These are phyloP conservation scores for Thelonectria discophora DNA, from an alignment of 2,329 filamentous ascomycete species.

Conservation along the genomic window DNA sequence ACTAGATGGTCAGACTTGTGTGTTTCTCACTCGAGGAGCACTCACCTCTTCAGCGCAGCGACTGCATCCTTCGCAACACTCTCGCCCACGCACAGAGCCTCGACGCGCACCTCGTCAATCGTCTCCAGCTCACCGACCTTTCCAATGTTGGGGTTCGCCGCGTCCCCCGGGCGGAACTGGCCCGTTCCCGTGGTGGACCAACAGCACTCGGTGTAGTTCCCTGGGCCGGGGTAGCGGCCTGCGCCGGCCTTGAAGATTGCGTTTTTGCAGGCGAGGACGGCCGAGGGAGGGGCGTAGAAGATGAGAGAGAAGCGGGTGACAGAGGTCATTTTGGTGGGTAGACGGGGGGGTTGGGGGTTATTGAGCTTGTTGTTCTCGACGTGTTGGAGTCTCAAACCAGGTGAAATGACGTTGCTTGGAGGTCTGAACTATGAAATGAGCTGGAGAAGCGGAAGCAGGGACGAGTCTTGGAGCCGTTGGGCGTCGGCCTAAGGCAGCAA, in stretches of 20 bases:
- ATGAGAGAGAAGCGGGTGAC: conserved; percentile 49
- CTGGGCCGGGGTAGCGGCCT: conserved; percentile 57
- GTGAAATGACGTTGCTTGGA: background rate
- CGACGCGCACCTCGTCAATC: conserved; percentile 67
- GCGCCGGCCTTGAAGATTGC: conserved; percentile 65
- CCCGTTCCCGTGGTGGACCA: conserved; percentile 63
- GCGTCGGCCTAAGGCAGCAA: conserved; percentile 5
- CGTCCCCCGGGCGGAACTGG: conserved; percentile 70
- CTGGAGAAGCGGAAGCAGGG: background rate
- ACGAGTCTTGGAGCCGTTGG: too few relatives aligned
- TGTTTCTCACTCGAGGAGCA: background rate
- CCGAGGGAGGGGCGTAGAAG: conserved; percentile 57
- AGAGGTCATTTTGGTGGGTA: conserved; percentile 1
- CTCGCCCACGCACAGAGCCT: conserved; percentile 68
- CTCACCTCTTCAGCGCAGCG: conserved; percentile 70
- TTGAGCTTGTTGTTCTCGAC: too few relatives aligned
- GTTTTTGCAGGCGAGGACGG: conserved; percentile 57
- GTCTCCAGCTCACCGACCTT: conserved; percentile 64
- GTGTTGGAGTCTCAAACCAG: too few relatives aligned
- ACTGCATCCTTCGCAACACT: conserved; percentile 66
- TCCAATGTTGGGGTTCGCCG: conserved; percentile 71
- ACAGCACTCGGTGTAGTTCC: conserved; percentile 64
- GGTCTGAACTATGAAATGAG: too few relatives aligned
- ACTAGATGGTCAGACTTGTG: conserved; percentile 27
- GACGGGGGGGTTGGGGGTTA: too few relatives aligned